phyloP scores from a whole-genome alignment of 352 stramenopile genomes.

The Peronospora belbahrii region DNA sequence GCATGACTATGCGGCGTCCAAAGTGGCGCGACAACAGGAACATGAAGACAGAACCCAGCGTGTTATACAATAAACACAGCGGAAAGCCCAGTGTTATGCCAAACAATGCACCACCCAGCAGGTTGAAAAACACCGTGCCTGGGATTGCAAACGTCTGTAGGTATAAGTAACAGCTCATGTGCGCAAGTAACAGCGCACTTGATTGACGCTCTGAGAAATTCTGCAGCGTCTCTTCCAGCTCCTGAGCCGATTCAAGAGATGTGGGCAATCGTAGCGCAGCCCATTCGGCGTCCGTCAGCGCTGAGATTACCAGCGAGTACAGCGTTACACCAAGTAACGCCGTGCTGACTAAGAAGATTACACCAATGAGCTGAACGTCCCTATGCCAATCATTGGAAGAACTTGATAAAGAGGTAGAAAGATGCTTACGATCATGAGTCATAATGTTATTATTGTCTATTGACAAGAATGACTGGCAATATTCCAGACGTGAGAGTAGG shows the following conservation, averaged over 20 bases:
- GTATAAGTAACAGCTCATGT: constrained; percentile 71
- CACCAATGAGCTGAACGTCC: constrained; percentile 41
- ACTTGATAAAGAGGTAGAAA: neutral
- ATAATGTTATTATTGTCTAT: too few species aligned
- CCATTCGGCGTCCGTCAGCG: constrained; percentile 49
- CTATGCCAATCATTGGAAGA: constrained; percentile 29
- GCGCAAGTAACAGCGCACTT: constrained; percentile 43
- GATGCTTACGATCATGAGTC: constrained; percentile 5
- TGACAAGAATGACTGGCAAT: too few species aligned
- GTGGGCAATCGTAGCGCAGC: constrained; percentile 46
- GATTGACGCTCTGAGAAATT: constrained; percentile 38
- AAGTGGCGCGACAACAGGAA: constrained; percentile 58
- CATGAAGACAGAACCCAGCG: constrained; percentile 68
- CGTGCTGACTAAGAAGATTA: constrained; percentile 35
- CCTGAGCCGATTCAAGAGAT: constrained; percentile 48
- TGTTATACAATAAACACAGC: constrained; percentile 76
- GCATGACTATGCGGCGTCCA: constrained; percentile 42
- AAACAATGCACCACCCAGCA: constrained; percentile 66
- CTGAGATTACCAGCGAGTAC: constrained; percentile 47
- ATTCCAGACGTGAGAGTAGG: too few species aligned
- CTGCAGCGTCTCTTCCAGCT: constrained; percentile 56
- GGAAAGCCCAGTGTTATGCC: constrained; percentile 62
- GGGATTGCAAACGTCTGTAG: constrained; percentile 77
- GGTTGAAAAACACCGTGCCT: constrained; percentile 74
- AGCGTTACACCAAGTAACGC: constrained; percentile 32